Percentiles rank a stretch among this genome's conserved stretches.
phyloP scores from a whole-genome alignment of 495 filamentous ascomycete species.

The Letharia lupina region DNA sequence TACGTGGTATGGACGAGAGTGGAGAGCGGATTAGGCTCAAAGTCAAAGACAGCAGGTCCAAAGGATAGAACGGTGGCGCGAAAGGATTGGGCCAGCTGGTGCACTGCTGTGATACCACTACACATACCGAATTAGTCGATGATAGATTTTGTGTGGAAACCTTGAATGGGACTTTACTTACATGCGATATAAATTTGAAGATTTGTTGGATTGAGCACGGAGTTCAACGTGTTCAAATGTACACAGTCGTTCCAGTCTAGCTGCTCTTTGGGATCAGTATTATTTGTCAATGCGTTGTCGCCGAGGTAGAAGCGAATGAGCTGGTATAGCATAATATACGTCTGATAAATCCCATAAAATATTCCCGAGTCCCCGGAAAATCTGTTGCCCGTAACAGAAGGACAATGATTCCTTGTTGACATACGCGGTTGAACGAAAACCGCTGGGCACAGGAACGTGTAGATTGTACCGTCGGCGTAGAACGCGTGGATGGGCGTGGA shows the following conservation, averaged over 20 bases:
- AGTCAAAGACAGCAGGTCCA: background rate
- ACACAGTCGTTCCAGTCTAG: conserved; percentile 6
- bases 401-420: background rate
- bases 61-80: background rate
- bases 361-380: background rate
- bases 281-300: background rate
- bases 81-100: background rate
- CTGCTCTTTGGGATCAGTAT: conserved; percentile 7
- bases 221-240: background rate
- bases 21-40: background rate
- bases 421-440: background rate
- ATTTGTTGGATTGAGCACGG: conserved; percentile 9
- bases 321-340: conserved; percentile 6
- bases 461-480: conserved; percentile 7
- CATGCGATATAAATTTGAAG: conserved; percentile 2
- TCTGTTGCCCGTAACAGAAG: background rate
- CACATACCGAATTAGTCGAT: background rate
- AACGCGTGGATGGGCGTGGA: conserved; percentile 1
- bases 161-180: background rate
- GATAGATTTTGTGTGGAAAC: background rate
- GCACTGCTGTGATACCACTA: background rate
- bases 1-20: background rate
- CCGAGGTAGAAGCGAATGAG: conserved; percentile 9
- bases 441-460: conserved; percentile 8
- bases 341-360: conserved; percentile 6